These are phyloP conservation scores for Pleurotus ostreatus DNA, from an alignment of 768 basidiomycete species.

Conservation along the genomic window DNA sequence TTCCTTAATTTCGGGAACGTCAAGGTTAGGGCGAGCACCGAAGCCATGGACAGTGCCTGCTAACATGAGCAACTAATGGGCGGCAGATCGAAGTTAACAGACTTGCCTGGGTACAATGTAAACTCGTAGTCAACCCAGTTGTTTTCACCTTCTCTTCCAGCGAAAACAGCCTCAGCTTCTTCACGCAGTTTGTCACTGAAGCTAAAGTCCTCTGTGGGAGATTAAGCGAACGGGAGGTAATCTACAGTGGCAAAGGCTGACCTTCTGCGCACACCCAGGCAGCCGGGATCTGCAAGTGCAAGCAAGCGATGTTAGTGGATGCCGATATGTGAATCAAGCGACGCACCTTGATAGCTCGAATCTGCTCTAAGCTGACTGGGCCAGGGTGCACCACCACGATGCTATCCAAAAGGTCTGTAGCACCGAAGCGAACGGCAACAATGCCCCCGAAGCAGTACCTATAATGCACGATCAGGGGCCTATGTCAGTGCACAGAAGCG, in stretches of 20 bases:
- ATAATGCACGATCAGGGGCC: background rate
- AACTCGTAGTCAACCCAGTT: slow-evolving; percentile 41
- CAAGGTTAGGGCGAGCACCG: slow-evolving; percentile 19
- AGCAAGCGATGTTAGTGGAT: background rate
- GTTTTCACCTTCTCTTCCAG: slow-evolving; percentile 29
- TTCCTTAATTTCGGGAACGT: slow-evolving; percentile 19
- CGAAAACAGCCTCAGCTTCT: slow-evolving; percentile 32
- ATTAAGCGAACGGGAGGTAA: too few species aligned
- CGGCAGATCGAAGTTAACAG: background rate
- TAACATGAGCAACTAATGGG: background rate
- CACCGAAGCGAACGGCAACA: slow-evolving; percentile 31
- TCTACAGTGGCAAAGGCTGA: background rate
- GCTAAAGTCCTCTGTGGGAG: slow-evolving; percentile 30
- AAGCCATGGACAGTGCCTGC: slow-evolving; percentile 23
- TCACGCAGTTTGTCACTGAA: slow-evolving; percentile 26
- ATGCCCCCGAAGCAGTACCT: slow-evolving; percentile 44
- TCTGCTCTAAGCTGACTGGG: slow-evolving; percentile 24
- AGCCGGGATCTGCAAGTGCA: slow-evolving; percentile 11
- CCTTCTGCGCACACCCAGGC: slow-evolving; percentile 17
- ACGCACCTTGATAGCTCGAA: slow-evolving; percentile 30
- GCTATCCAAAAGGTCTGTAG: slow-evolving; percentile 30
- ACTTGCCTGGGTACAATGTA: slow-evolving; percentile 38
- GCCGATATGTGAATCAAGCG: too few species aligned
- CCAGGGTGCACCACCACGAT: slow-evolving; percentile 40
- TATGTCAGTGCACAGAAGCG: background rate